These are phyloP conservation scores for Macrolepiota fuliginosa DNA, from an alignment of 768 basidiomycete genomes.

Conservation along the genomic window DNA sequence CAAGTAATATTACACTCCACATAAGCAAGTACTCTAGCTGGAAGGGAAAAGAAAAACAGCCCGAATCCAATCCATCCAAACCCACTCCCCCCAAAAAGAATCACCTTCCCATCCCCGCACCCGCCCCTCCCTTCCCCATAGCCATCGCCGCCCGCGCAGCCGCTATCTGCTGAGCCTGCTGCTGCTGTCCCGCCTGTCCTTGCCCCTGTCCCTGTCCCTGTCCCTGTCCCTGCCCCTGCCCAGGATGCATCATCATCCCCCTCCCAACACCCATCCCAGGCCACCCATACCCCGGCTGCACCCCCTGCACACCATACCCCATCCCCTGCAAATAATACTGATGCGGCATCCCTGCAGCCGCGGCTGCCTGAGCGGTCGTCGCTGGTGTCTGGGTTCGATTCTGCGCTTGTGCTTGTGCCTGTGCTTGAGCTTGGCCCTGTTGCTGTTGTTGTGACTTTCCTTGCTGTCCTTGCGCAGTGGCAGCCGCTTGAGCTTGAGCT, in stretches of 20 bases:
- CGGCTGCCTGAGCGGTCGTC: neutral
- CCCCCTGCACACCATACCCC: neutral
- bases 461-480: constrained; percentile 12
- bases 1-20: too few species aligned
- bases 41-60: too few species aligned
- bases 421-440: constrained; percentile 10
- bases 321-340: constrained; percentile 2
- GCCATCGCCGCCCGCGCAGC: constrained; percentile 1
- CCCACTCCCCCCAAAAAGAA: neutral
- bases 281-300: neutral
- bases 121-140: neutral
- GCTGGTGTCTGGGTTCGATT: neutral
- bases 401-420: neutral
- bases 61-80: neutral
- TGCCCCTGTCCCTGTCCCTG: constrained; percentile 4
- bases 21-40: neutral
- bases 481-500: neutral
- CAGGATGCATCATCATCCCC: neutral
- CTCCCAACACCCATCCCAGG: neutral
- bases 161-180: neutral
- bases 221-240: constrained; percentile 1
- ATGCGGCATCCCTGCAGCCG: neutral
- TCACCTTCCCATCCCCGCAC: neutral
- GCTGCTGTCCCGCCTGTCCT: constrained; percentile 4
- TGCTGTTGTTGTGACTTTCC: constrained; percentile 12